Percentiles rank a stretch among this genome's conserved stretches.
Conservation (phyloP, 73 alveolate genomes). For the Paramecium pentaurelia region DNA sequence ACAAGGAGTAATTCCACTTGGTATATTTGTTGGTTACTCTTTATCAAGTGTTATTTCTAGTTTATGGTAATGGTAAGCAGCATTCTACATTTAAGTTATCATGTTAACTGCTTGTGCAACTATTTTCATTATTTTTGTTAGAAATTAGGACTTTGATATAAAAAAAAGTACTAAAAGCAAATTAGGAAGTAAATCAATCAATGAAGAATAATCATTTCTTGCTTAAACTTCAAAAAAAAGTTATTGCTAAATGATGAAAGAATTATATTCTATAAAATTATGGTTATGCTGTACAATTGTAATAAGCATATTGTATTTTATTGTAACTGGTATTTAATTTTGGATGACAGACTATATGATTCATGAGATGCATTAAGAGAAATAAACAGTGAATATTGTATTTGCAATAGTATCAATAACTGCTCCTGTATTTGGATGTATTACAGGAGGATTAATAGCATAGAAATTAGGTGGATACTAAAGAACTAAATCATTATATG, state of each 20-base stretch:
- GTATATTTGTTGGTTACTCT: conserved; percentile 55
- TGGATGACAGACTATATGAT: conserved; percentile 94
- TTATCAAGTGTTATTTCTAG: conserved; percentile 29
- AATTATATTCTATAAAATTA: background rate
- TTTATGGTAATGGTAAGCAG: conserved; percentile 11
- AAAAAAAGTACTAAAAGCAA: background rate
- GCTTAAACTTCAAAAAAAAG: background rate
- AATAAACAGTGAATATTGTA: conserved; percentile 66
- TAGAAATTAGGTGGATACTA: conserved; percentile 89
- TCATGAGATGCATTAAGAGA: conserved; percentile 71
- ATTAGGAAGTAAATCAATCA: background rate
- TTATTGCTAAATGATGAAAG: conserved; percentile 11
- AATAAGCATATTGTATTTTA: conserved; percentile 81
- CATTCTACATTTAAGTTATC: background rate
- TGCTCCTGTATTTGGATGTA: conserved; percentile 91
- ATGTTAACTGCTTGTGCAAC: background rate
- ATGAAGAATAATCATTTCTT: background rate
- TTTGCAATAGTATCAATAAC: conserved; percentile 79
- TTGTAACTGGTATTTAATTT: conserved; percentile 92
- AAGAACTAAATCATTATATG: conserved; percentile 71
- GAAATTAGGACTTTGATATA: conserved; percentile 35
- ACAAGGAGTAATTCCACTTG: conserved; percentile 53
- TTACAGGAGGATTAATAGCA: conserved; percentile 68
- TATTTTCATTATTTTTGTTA: background rate
- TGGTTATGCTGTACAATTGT: conserved; percentile 63